A percentile compares a stretch with the other conserved stretches of the same genome.
phyloP scores from a whole-genome alignment of 805 yeast genomes.

The Barnettozyma vustinii region DNA sequence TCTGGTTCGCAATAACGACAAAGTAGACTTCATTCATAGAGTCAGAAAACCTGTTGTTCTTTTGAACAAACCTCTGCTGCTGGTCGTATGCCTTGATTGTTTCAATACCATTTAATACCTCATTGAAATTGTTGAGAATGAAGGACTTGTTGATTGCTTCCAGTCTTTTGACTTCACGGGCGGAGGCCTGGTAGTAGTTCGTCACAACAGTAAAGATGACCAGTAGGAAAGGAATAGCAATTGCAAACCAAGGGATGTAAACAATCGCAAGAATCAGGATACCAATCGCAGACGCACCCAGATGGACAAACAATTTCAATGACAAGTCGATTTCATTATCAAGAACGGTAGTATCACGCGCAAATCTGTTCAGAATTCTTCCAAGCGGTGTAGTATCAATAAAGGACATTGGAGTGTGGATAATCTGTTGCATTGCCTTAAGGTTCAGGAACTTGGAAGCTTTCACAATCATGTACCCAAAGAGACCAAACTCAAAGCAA shows the following conservation, averaged over 20 bases:
- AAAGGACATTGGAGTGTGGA: conserved; percentile 73
- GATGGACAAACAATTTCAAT: conserved; percentile 46
- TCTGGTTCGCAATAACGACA: conserved; percentile 53
- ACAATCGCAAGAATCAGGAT: conserved; percentile 61
- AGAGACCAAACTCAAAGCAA: conserved; percentile 30
- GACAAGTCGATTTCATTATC: conserved; percentile 72
- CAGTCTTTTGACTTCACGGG: conserved; percentile 70
- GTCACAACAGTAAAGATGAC: conserved; percentile 38
- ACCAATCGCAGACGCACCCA: conserved; percentile 39
- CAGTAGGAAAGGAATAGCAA: conserved; percentile 42
- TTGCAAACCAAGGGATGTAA: conserved; percentile 71
- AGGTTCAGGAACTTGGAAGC: conserved; percentile 30
- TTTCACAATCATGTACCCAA: conserved; percentile 10
- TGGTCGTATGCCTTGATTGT: conserved; percentile 56
- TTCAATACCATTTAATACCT: conserved; percentile 55
- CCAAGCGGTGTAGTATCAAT: conserved; percentile 84
- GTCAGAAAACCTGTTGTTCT: conserved; percentile 43
- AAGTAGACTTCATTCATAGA: conserved; percentile 63
- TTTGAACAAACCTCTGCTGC: conserved; percentile 37
- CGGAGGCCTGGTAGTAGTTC: conserved; percentile 58
- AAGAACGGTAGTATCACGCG: conserved; percentile 74
- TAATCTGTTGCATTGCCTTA: conserved; percentile 45
- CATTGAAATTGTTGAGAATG: conserved; percentile 67
- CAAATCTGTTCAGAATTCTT: conserved; percentile 72
- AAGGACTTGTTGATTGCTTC: conserved; percentile 67